phyloP scores from a whole-genome alignment of 2,329 filamentous ascomycete species.

The Venturiaceae sp. region DNA sequence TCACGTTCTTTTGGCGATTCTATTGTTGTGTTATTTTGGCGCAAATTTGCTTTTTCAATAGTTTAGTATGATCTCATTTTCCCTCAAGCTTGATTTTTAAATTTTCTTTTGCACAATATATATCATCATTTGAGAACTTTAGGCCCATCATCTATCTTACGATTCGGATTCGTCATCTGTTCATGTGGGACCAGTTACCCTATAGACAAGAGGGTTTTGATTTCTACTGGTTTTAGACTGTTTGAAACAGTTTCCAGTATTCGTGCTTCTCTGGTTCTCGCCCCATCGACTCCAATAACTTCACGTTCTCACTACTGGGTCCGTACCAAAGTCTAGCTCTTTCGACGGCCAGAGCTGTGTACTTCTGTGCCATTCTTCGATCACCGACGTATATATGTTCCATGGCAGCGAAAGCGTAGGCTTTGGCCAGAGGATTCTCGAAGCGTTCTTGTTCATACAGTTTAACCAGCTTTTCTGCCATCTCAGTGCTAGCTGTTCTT shows the following conservation, averaged over 20 bases:
- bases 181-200: no score
- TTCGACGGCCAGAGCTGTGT: conserved; percentile 22
- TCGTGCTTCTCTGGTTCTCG: conserved; percentile 18
- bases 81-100: no score
- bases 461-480: conserved; percentile 26
- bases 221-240: no score
- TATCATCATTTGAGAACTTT: no score
- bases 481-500: conserved; percentile 7
- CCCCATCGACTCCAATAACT: conserved; percentile 24
- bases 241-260: conserved; percentile 15
- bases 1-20: no score
- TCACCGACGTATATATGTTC: conserved; percentile 29
- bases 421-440: conserved; percentile 22
- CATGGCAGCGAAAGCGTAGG: conserved; percentile 26
- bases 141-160: no score
- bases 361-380: conserved; percentile 19
- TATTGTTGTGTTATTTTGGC: no score
- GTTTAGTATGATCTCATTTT: no score
- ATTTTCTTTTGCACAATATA: no score
- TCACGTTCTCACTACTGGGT: conserved; percentile 18
- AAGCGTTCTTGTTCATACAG: conserved; percentile 28
- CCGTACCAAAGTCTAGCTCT: conserved; percentile 16
- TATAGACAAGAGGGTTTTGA: no score
- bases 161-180: no score
- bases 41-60: no score